Evolutionary conservation across 257 asterid genomes (phyloP).

Genomic region (Forsythia viridissima): DNA sequence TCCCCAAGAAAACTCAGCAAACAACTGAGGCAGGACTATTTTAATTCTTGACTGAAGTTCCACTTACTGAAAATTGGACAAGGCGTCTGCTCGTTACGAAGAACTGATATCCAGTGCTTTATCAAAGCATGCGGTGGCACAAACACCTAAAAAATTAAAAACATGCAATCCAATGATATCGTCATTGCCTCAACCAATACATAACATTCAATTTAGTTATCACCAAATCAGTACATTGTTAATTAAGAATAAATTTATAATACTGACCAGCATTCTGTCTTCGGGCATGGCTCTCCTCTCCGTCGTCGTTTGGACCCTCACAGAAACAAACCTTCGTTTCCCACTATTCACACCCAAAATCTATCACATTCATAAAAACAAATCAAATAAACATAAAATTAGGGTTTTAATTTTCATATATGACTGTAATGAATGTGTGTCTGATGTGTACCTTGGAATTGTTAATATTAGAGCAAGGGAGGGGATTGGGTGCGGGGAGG

Average conservation of each 20-base stretch:
- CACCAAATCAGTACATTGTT: background rate
- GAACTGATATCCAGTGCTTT: conserved; percentile 97
- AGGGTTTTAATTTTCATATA: conserved; percentile 3
- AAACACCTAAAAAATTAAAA: conserved; percentile 52
- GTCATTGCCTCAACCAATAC: conserved; percentile 1
- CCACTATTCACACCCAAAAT: conserved; percentile 29
- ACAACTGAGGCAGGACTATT: background rate
- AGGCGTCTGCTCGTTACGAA: conserved; percentile 92
- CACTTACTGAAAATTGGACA: conserved; percentile 75
- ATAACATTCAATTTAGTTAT: conserved; percentile 9
- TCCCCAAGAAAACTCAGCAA: conserved; percentile 5
- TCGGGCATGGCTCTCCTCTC: conserved; percentile 53
- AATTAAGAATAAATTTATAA: background rate
- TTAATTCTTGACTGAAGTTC: background rate
- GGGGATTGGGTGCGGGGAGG: conserved; percentile 43
- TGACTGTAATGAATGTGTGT: conserved; percentile 9
- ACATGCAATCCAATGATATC: conserved; percentile 5
- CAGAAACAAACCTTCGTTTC: conserved; percentile 37
- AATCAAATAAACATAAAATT: background rate
- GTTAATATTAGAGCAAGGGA: conserved; percentile 19
- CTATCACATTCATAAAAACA: conserved; percentile 24
- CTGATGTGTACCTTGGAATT: conserved; percentile 29
- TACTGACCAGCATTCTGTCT: conserved; percentile 79
- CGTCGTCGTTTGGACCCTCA: conserved; percentile 50
- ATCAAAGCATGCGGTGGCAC: conserved; percentile 97